phyloP scores from a whole-genome alignment of 345 rosid species.

The Salix arbutifolia region DNA sequence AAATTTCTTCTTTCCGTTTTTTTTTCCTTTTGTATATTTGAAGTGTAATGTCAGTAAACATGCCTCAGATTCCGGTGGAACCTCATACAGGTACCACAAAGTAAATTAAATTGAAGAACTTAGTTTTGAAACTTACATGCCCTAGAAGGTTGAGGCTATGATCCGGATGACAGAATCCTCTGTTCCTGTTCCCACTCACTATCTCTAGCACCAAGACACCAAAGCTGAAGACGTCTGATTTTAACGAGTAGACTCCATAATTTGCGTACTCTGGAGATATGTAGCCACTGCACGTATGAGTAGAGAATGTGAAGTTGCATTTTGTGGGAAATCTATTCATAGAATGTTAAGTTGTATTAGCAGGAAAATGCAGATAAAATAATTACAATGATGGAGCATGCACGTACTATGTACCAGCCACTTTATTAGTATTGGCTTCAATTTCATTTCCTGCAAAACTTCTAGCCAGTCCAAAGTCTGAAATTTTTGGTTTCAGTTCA shows the following conservation, averaged over 20 bases:
- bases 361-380: not conserved
- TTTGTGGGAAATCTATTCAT: not conserved
- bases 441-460: not conserved
- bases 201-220: slow-evolving; percentile 1
- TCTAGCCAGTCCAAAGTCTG: slow-evolving; percentile 12
- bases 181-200: not conserved
- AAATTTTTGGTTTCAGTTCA: slow-evolving; percentile 1
- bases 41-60: not conserved
- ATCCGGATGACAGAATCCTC: not conserved
- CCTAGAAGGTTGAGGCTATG: not conserved
- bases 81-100: not conserved
- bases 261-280: slow-evolving; percentile 9
- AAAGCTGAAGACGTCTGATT: slow-evolving; percentile 10
- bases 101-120: too few relatives aligned
- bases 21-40: not conserved
- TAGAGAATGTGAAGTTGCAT: too few relatives aligned
- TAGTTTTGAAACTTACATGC: not conserved
- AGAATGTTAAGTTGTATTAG: not conserved
- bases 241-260: not conserved
- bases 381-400: not conserved
- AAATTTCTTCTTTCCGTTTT: not conserved
- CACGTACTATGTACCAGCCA: slow-evolving; percentile 6
- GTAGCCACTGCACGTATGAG: not conserved
- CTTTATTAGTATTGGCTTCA: slow-evolving; percentile 1
- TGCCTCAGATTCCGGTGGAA: not conserved